Evolutionary conservation across 2,329 filamentous ascomycete genomes (phyloP), one percentile per base, ranked within the genome.

Genomic region (Aspergillus sp.): DNA sequence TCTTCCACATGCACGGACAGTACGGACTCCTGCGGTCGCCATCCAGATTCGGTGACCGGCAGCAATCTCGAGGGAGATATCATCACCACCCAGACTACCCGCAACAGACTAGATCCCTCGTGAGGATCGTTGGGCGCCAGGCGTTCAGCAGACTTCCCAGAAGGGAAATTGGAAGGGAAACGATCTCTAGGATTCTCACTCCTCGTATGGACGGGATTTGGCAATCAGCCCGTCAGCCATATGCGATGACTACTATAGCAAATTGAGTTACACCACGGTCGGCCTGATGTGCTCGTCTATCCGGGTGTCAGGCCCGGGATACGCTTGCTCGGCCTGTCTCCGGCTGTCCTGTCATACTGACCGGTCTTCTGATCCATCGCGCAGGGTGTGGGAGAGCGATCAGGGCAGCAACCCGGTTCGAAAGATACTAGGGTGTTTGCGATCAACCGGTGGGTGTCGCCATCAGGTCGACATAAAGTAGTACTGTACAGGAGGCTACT

Each of bases 191-290:
- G 16, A 11, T 17, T 13, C 34, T 38, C 13, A 10, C 9, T 7
- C 34, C 16, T n/a, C 16, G 34, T n/a, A 38, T 17, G 34, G 34
- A 38, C 16, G 34, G 16, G 14, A 38, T 38, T 5, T 38, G 16
- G 14, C 16, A 5, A 10, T 17, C 40, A 42, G 19, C n/a, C 40
- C 17, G 21, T 21, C 19, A 11, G 4, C 4, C 19, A 42, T 42
- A 42, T 20, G n/a, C n/a, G 40, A 42, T 42, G 40, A 42, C 40
- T 42, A 42, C 40, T 42, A 42, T 42, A 42, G 40, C 11, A 21
- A 11, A 17, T 21, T 19, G 10, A 17, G 40, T 17, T 21, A 42
- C 40, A 23, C 40, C 19, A 42, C 40, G 11, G 19, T 42, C 40
- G 16, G 40, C 16, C 40, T 13, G 40, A 42, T 21, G 14, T 17